Evolutionary conservation across 345 rosid species (phyloP).

Genomic region (Hibiscus tridactylites): DNA sequence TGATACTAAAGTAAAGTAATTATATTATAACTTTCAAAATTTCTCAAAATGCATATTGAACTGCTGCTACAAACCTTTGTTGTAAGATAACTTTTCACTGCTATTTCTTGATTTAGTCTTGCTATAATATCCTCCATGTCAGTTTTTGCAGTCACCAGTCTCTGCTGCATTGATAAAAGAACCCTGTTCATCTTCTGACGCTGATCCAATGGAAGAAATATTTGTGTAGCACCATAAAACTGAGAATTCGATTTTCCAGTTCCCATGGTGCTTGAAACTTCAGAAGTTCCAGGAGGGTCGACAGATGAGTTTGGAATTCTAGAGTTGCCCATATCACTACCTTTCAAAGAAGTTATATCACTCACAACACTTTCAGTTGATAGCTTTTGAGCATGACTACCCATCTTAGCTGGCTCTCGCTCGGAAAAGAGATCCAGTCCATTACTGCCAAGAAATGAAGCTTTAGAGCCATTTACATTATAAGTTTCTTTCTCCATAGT

Average conservation of each 20-base stretch:
- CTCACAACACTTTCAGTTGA: conserved; percentile 71
- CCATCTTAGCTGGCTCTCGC: conserved; percentile 38
- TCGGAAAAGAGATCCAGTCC: conserved; percentile 61
- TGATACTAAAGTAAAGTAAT: not conserved
- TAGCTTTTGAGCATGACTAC: conserved; percentile 53
- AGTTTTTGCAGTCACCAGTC: conserved; percentile 77
- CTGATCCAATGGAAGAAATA: conserved; percentile 75
- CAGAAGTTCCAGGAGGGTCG: conserved; percentile 46
- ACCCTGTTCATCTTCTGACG: conserved; percentile 72
- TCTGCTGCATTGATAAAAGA: conserved; percentile 62
- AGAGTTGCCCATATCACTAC: conserved; percentile 57
- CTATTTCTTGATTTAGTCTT: conserved; percentile 82
- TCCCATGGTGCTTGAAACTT: conserved; percentile 33
- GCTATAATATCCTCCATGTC: conserved; percentile 96
- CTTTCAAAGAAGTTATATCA: conserved; percentile 56
- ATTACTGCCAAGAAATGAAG: conserved; percentile 35
- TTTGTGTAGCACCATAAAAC: conserved; percentile 44
- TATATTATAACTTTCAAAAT: not conserved
- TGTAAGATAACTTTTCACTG: conserved; percentile 79
- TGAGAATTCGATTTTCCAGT: conserved; percentile 32
- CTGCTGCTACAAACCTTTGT: conserved; percentile 57
- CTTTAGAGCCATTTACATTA: conserved; percentile 54
- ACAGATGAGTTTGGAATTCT: conserved; percentile 51
- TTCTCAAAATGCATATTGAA: conserved; percentile 1
- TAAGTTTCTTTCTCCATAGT: conserved; percentile 30